Conservation (phyloP, 805 yeast species). For the Teunomyces panamensis region DNA sequence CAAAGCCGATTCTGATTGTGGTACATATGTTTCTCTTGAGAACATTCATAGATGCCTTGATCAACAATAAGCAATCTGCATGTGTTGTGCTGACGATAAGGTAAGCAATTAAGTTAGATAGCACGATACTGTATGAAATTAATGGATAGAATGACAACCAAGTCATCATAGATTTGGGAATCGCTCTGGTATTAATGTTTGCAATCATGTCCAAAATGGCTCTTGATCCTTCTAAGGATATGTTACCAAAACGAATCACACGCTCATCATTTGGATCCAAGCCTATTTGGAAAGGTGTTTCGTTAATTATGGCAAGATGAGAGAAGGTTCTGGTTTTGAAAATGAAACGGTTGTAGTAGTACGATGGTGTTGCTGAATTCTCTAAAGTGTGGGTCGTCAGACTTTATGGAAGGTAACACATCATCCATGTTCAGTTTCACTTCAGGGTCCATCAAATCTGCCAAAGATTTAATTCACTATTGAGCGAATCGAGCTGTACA, state of each 20-base stretch:
- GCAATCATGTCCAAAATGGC: slow-evolving; percentile 18
- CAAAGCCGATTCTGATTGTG: slow-evolving; percentile 1
- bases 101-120: slow-evolving; percentile 19
- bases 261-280: slow-evolving; percentile 12
- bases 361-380: neutral
- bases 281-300: slow-evolving; percentile 25
- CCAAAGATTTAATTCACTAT: slow-evolving; percentile 18
- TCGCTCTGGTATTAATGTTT: slow-evolving; percentile 5
- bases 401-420: neutral
- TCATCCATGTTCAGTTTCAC: slow-evolving; percentile 18
- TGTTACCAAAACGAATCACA: slow-evolving; percentile 7
- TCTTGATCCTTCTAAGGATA: slow-evolving; percentile 26
- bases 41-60: slow-evolving; percentile 15
- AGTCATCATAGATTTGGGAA: slow-evolving; percentile 16
- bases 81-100: slow-evolving; percentile 13
- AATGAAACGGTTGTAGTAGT: slow-evolving; percentile 4
- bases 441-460: slow-evolving; percentile 15
- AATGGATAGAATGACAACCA: slow-evolving; percentile 21
- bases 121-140: slow-evolving; percentile 22
- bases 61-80: slow-evolving; percentile 21
- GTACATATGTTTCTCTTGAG: slow-evolving; percentile 3
- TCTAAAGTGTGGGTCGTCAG: neutral
- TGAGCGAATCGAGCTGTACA: slow-evolving; percentile 13
- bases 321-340: slow-evolving; percentile 23
- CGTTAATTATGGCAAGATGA: slow-evolving; percentile 25